These are phyloP conservation scores for Termitomyces sp. DNA, from an alignment of 1,284 basidiomycete species.

Conservation along the genomic window DNA sequence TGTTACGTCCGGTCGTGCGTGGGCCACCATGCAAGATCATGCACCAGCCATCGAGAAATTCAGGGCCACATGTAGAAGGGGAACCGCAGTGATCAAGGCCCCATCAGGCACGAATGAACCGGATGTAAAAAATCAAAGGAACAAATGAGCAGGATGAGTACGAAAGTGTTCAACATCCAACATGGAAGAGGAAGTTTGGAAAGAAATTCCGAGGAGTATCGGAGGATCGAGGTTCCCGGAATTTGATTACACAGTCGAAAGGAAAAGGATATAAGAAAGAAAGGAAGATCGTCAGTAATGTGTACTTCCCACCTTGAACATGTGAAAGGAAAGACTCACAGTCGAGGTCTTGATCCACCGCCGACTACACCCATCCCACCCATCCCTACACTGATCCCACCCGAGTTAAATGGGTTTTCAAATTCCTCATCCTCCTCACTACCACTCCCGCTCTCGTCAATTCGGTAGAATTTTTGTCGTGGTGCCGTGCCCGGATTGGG, in stretches of 20 bases:
- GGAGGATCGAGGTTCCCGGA: conserved; percentile 1
- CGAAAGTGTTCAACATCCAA: background rate
- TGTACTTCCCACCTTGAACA: background rate
- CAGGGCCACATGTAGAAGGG: background rate
- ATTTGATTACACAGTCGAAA: background rate
- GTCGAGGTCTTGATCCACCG: conserved; percentile 26
- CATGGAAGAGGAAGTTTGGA: background rate
- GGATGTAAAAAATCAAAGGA: background rate
- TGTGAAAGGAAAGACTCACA: conserved; percentile 28
- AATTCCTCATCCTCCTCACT: conserved; percentile 28
- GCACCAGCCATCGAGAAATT: background rate
- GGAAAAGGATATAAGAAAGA: conserved; percentile 12
- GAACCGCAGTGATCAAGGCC: no score
- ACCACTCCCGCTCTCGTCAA: conserved; percentile 23
- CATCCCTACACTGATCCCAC: conserved; percentile 37
- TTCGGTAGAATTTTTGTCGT: conserved; percentile 12
- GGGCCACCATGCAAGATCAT: no score
- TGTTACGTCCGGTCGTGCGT: background rate
- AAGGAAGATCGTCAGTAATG: conserved; percentile 14
- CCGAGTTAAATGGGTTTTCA: conserved; percentile 6
- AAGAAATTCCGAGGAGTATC: background rate
- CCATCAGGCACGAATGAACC: background rate
- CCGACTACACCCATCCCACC: conserved; percentile 33
- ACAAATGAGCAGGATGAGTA: no score
- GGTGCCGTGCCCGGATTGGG: conserved; percentile 17